A percentile compares a stretch with the other conserved stretches of the same genome.
phyloP scores from a whole-genome alignment of 116 monocot genomes.

The Posidonia oceanica region DNA sequence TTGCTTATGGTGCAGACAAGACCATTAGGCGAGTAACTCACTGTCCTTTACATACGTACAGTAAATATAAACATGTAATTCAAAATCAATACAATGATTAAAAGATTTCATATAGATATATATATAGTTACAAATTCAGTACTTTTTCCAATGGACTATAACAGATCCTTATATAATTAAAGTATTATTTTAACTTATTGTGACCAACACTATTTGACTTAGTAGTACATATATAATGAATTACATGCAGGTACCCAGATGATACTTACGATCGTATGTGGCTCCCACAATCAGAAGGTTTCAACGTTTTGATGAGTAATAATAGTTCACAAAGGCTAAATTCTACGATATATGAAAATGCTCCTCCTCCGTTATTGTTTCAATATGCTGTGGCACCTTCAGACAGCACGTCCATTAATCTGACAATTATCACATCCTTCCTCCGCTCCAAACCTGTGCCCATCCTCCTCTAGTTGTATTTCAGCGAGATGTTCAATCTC shows the following conservation, averaged over 20 bases:
- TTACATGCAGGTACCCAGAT: conserved; percentile 1
- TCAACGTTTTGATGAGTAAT: neutral
- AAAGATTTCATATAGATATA: too few species aligned
- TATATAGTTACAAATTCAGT: too few species aligned
- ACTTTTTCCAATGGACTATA: too few species aligned
- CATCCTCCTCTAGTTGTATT: conserved; percentile 20
- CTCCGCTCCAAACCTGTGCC: neutral
- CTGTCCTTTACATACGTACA: too few species aligned
- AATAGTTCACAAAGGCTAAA: neutral
- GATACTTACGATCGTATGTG: neutral
- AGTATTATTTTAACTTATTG: too few species aligned
- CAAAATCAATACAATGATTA: too few species aligned
- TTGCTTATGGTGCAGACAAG: neutral
- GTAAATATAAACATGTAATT: too few species aligned
- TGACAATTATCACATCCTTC: neutral
- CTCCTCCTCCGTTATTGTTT: neutral
- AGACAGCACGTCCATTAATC: neutral
- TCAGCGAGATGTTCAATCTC: conserved; percentile 11
- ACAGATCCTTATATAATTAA: too few species aligned
- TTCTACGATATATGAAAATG: neutral
- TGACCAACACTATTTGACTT: too few species aligned
- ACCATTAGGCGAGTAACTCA: neutral
- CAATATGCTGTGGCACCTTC: neutral
- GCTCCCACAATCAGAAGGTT: neutral
- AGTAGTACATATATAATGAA: too few species aligned